phyloP scores from a whole-genome alignment of 305 asterid genomes.

The Galium porrigens region DNA sequence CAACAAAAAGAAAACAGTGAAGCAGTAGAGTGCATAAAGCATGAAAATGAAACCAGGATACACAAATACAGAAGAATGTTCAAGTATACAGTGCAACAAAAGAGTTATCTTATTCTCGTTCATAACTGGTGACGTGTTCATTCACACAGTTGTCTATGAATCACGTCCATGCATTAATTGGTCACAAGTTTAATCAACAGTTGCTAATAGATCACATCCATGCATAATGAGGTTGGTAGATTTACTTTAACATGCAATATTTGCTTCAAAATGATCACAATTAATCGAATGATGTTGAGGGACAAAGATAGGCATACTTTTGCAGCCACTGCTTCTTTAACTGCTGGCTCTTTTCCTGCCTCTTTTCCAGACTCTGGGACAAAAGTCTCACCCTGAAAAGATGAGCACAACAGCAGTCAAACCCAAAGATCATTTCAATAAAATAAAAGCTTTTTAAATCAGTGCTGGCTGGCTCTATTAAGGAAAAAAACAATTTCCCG shows the following conservation, averaged over 20 bases:
- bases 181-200: neutral
- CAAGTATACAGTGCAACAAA: neutral
- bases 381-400: constrained; percentile 65
- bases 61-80: neutral
- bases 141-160: neutral
- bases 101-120: neutral
- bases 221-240: too few species aligned
- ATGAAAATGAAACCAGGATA: neutral
- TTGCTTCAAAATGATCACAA: neutral
- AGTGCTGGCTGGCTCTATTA: constrained; percentile 7
- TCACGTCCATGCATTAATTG: neutral
- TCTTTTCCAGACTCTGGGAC: constrained; percentile 59
- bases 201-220: neutral
- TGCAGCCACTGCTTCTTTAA: constrained; percentile 47
- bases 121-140: neutral
- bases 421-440: constrained; percentile 18
- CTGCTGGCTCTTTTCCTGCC: constrained; percentile 47
- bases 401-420: constrained; percentile 19
- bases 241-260: neutral
- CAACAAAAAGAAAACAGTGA: constrained; percentile 1
- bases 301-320: constrained; percentile 32
- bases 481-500: neutral
- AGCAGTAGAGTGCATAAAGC: neutral
- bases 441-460: constrained; percentile 5
- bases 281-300: neutral